Evolutionary conservation across 2,329 filamentous ascomycete species (phyloP).

Genomic region (Apiospora kogelbergensis): DNA sequence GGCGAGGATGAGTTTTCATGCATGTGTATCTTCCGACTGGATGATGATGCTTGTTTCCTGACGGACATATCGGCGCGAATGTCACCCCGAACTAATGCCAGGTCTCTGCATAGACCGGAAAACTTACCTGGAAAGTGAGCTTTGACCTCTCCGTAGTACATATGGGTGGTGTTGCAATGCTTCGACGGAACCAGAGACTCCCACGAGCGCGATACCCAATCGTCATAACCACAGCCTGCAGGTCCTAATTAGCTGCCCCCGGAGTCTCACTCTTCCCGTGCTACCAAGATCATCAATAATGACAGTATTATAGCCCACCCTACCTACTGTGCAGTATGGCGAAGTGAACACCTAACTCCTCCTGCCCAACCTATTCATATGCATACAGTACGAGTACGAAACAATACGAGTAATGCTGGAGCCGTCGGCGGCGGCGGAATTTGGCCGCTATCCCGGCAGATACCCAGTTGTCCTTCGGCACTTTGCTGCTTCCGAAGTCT

Average conservation of each 20-base stretch:
- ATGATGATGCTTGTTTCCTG: background rate
- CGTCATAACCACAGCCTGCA: background rate
- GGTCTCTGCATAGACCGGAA: background rate
- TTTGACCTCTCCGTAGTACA: background rate
- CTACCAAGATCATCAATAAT: background rate
- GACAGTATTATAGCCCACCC: background rate
- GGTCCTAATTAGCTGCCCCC: background rate
- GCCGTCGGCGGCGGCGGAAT: background rate
- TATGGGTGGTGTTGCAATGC: background rate
- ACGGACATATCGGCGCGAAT: conserved; percentile 2
- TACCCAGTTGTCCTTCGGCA: background rate
- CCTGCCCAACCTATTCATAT: background rate
- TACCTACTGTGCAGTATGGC: background rate
- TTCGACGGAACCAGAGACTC: background rate
- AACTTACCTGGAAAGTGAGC: background rate
- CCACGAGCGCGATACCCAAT: background rate
- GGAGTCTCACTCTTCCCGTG: background rate
- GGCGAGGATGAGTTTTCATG: too few species aligned
- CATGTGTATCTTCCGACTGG: background rate
- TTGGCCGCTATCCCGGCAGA: background rate
- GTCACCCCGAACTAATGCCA: background rate
- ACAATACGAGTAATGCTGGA: background rate
- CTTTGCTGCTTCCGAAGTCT: background rate
- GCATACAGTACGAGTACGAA: background rate
- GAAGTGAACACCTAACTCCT: background rate